These are phyloP conservation scores for Syzygium oleosum DNA, from an alignment of 345 rosid species.

Conservation along the genomic window DNA sequence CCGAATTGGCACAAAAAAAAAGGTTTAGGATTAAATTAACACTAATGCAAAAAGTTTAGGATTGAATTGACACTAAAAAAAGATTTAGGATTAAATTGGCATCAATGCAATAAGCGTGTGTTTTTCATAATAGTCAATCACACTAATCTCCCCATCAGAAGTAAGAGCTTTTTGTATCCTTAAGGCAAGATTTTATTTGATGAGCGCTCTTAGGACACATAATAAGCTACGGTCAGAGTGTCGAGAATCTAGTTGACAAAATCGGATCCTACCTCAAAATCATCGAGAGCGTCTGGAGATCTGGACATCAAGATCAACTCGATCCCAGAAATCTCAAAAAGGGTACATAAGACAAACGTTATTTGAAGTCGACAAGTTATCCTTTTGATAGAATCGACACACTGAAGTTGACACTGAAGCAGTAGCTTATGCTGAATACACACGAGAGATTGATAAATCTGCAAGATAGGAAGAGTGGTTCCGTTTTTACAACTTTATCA, in stretches of 20 bases:
- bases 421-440: not conserved
- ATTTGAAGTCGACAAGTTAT: not conserved
- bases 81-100: no score
- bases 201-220: not conserved
- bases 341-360: not conserved
- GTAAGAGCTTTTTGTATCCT: not conserved
- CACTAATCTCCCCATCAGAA: not conserved
- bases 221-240: not conserved
- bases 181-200: not conserved
- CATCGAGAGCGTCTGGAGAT: not conserved
- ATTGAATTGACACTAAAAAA: no score
- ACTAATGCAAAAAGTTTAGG: no score
- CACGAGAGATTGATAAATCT: not conserved
- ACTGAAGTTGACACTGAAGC: not conserved
- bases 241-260: not conserved
- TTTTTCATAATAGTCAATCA: not conserved
- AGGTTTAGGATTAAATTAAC: no score
- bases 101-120: no score
- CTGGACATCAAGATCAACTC: not conserved
- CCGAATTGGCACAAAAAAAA: no score
- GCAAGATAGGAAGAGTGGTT: not conserved
- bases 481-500: not conserved
- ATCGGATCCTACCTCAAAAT: not conserved
- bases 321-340: not conserved
- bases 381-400: not conserved